A percentile compares a stretch with the other conserved stretches of the same genome.
Conservation (phyloP, 2,329 filamentous ascomycete genomes). For the Coniochaeta pulveracea region DNA sequence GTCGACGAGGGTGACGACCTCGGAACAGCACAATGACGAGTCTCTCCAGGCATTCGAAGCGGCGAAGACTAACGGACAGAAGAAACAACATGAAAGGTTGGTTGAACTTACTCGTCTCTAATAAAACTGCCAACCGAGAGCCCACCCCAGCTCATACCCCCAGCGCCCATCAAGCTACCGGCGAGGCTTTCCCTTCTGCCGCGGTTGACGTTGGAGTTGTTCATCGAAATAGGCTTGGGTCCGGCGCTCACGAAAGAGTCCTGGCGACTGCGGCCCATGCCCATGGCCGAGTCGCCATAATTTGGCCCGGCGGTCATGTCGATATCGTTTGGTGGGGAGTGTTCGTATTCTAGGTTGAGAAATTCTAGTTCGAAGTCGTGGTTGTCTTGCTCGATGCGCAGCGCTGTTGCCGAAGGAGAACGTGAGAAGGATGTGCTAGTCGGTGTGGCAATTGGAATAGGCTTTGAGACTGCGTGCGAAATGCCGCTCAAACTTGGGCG, state of each 20-base stretch:
- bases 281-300: constrained; percentile 47
- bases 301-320: constrained; percentile 49
- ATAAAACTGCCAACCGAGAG: constrained; percentile 96
- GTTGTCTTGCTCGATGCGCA: constrained; percentile 8
- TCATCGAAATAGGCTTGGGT: constrained; percentile 56
- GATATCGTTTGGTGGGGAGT: no score
- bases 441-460: constrained; percentile 21
- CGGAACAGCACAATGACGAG: neutral
- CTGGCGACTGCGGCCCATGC: constrained; percentile 46
- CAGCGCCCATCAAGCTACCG: constrained; percentile 61
- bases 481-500: constrained; percentile 10
- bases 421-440: constrained; percentile 12
- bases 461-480: constrained; percentile 20
- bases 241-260: constrained; percentile 56
- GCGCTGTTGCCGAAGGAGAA: constrained; percentile 13
- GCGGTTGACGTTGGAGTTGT: constrained; percentile 50
- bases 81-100: constrained; percentile 6
- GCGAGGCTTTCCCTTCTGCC: constrained; percentile 51
- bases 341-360: constrained; percentile 15
- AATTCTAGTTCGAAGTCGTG: constrained; percentile 16
- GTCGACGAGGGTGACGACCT: no score
- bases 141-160: constrained; percentile 94
- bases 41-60: neutral
- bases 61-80: neutral
- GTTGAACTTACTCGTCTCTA: constrained; percentile 76